These are phyloP conservation scores for Trichoderma afroharzianum DNA, from an alignment of 2,329 filamentous ascomycete species.

Conservation along the genomic window DNA sequence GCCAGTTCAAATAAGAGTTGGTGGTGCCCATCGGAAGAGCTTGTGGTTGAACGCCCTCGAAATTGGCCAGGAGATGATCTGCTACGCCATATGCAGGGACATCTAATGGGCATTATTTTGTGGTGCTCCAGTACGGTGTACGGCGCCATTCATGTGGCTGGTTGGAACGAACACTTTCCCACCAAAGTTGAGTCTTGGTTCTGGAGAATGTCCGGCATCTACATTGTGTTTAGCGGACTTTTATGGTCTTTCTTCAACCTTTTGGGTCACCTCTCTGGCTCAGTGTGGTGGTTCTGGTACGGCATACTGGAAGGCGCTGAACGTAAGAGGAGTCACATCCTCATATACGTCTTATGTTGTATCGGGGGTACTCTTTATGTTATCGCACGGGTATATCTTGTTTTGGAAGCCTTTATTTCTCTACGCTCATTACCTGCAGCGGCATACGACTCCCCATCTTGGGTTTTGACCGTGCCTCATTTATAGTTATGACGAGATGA, in stretches of 20 bases:
- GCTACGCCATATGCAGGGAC: not conserved
- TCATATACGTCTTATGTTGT: not conserved
- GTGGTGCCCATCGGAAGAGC: slow-evolving; percentile 15
- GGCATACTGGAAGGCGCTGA: slow-evolving; percentile 10
- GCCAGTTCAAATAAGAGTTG: not conserved
- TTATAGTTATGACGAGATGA: not conserved
- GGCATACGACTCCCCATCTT: slow-evolving; percentile 5
- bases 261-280: slow-evolving; percentile 1
- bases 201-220: slow-evolving; percentile 1
- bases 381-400: slow-evolving; percentile 1
- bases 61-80: slow-evolving; percentile 17
- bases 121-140: not conserved
- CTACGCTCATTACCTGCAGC: slow-evolving; percentile 10
- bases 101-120: not conserved
- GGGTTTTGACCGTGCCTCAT: not conserved
- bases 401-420: slow-evolving; percentile 11
- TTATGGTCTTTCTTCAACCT: slow-evolving; percentile 13
- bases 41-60: slow-evolving; percentile 10
- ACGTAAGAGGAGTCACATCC: slow-evolving; percentile 1
- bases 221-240: slow-evolving; percentile 14
- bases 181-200: slow-evolving; percentile 11
- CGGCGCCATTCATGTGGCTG: not conserved
- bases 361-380: slow-evolving; percentile 12
- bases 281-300: slow-evolving; percentile 14
- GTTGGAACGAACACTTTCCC: not conserved